These are phyloP conservation scores for Kokia cookei DNA, from an alignment of 441 rosid genomes.

Conservation along the genomic window DNA sequence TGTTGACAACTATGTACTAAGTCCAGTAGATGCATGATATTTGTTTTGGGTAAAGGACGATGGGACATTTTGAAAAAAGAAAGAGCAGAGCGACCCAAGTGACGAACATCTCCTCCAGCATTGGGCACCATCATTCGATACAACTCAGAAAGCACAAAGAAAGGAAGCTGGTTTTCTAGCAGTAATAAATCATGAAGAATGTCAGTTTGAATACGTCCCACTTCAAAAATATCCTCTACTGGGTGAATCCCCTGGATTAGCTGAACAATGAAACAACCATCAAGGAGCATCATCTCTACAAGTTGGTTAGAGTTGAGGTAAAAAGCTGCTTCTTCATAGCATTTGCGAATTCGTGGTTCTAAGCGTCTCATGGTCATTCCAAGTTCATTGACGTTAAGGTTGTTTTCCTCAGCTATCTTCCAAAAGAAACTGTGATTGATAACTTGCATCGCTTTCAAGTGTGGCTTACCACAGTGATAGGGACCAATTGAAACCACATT, in stretches of 20 bases:
- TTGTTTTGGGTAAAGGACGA: background rate
- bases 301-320: rapidly evolving
- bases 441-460: background rate
- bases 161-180: background rate
- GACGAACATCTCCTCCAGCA: background rate
- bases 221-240: background rate
- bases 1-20: background rate
- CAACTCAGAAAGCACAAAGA: background rate
- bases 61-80: too few species aligned
- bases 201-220: background rate
- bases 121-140: background rate
- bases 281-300: background rate
- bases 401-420: background rate
- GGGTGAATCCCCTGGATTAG: background rate
- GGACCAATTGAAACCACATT: background rate
- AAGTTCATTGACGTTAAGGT: background rate
- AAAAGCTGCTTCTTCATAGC: background rate
- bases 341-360: background rate
- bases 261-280: background rate
- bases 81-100: background rate
- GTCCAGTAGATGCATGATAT: background rate
- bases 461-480: background rate
- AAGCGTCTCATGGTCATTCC: background rate
- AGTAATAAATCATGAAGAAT: background rate
- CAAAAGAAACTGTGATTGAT: background rate